Conservation (phyloP, 1,284 basidiomycete species). For the Ustilago xerochloae region DNA sequence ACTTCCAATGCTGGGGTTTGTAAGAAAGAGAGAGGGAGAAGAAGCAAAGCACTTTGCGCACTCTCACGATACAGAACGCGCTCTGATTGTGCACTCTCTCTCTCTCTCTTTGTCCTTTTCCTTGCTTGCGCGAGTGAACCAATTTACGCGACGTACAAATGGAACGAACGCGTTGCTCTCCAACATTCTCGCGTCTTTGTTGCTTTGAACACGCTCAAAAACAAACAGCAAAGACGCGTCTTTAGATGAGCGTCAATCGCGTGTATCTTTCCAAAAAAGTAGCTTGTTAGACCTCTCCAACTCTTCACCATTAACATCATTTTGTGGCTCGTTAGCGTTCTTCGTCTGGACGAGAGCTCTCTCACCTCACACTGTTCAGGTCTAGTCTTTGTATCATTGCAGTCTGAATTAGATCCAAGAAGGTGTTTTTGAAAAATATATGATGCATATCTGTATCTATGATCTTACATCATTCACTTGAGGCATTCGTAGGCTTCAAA, state of each 20-base stretch:
- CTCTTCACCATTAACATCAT: too few species aligned
- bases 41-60: neutral
- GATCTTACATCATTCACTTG: too few species aligned
- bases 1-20: too few species aligned
- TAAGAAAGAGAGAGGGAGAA: neutral
- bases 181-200: too few species aligned
- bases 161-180: too few species aligned
- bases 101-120: neutral
- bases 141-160: constrained; percentile 34
- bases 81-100: neutral
- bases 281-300: neutral
- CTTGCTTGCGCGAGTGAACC: neutral
- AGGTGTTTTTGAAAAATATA: neutral
- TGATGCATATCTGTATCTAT: too few species aligned
- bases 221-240: constrained; percentile 3
- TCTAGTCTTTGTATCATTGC: too few species aligned
- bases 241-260: neutral
- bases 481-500: constrained; percentile 27
- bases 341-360: too few species aligned
- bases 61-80: neutral
- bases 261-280: neutral
- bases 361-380: too few species aligned
- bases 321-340: too few species aligned
- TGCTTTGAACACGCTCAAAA: neutral
- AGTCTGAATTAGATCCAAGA: neutral